These are phyloP conservation scores for Aspergillus kassunensis DNA, from an alignment of 495 filamentous ascomycete species.

Conservation along the genomic window DNA sequence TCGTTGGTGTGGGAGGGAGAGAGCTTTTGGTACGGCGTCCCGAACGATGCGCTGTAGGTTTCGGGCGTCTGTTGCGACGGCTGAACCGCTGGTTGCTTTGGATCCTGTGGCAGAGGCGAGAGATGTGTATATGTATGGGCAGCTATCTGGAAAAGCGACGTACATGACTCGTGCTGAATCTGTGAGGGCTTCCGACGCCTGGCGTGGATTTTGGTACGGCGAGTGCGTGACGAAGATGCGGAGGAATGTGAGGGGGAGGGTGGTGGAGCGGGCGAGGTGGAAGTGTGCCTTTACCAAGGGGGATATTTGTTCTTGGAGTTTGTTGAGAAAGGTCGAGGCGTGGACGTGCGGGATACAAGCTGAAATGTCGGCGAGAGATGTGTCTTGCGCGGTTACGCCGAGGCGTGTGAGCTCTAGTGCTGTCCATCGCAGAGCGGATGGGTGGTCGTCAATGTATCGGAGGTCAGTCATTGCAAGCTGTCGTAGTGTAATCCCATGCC, in stretches of 20 bases:
- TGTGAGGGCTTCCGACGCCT: conserved; percentile 38
- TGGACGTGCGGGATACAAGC: conserved; percentile 66
- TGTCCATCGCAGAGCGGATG: conserved; percentile 67
- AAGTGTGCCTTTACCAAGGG: conserved; percentile 79
- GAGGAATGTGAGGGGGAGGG: conserved; percentile 63
- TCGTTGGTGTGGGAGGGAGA: conserved; percentile 64
- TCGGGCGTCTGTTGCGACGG: conserved; percentile 51
- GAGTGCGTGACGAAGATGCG: conserved; percentile 72
- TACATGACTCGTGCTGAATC: conserved; percentile 63
- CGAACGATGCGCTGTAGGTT: conserved; percentile 65
- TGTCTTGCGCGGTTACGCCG: conserved; percentile 7
- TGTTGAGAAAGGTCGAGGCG: conserved; percentile 65
- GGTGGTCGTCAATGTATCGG: conserved; percentile 74
- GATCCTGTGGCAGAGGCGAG: conserved; percentile 39
- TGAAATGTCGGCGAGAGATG: conserved; percentile 34
- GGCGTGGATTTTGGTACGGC: conserved; percentile 58
- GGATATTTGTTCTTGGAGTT: conserved; percentile 65
- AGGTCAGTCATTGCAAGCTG: conserved; percentile 79
- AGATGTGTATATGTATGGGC: conserved; percentile 71
- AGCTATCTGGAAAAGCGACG: conserved; percentile 73
- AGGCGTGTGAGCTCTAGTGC: conserved; percentile 57
- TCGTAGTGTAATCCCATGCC: conserved; percentile 68
- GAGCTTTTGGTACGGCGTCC: conserved; percentile 71
- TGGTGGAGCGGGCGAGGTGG: conserved; percentile 60
- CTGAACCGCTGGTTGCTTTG: conserved; percentile 18